A percentile compares a stretch with the other conserved stretches of the same genome.
Conservation (phyloP, 1,139 yeast genomes). For the Debaryomycetaceae sp. region DNA sequence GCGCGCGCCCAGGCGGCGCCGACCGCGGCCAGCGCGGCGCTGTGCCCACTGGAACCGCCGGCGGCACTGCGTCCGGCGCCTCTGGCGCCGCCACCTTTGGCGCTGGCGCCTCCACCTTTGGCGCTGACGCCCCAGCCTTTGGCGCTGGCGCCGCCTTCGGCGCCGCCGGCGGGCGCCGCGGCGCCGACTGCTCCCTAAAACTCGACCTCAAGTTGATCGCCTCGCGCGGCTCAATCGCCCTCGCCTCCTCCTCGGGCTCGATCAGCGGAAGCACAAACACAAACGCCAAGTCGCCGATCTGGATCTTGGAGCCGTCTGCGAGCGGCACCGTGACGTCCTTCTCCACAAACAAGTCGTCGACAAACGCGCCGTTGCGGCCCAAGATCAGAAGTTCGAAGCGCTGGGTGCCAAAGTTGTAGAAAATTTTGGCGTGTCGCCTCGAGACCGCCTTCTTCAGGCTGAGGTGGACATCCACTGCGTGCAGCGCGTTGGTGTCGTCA, state of each 20-base stretch:
- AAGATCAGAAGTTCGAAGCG: conserved; percentile 83
- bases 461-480: conserved; percentile 84
- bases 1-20: too few species aligned
- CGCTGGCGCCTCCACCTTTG: too few species aligned
- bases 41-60: too few species aligned
- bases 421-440: conserved; percentile 88
- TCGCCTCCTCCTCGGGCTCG: conserved; percentile 25
- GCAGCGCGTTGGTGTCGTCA: conserved; percentile 52
- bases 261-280: conserved; percentile 71
- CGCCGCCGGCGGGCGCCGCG: too few species aligned
- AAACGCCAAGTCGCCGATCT: conserved; percentile 89
- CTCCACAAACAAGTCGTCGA: conserved; percentile 82
- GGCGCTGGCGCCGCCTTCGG: too few species aligned
- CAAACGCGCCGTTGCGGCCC: conserved; percentile 96
- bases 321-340: conserved; percentile 87
- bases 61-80: too few species aligned
- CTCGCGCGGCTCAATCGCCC: conserved; percentile 49
- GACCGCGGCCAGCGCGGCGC: too few species aligned
- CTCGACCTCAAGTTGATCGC: conserved; percentile 50
- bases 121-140: too few species aligned
- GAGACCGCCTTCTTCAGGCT: conserved; percentile 91
- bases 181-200: too few species aligned
- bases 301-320: conserved; percentile 75
- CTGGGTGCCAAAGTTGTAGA: conserved; percentile 92
- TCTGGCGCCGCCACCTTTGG: too few species aligned